Evolutionary conservation across 1,284 basidiomycete species (phyloP).

Genomic region (Somion occarium): DNA sequence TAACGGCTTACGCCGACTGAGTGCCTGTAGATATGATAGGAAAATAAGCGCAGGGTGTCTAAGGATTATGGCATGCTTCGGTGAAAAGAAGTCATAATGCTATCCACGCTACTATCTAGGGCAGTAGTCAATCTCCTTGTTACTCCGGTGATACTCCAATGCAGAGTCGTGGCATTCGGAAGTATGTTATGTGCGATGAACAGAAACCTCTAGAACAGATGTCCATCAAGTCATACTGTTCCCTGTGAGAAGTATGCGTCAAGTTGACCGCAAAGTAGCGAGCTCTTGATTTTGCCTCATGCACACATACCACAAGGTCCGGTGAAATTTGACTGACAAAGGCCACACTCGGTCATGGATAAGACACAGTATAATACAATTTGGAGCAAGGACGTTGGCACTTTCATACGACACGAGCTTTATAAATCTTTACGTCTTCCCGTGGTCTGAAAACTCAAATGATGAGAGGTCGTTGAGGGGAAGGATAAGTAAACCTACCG

Average conservation of each 20-base stretch:
- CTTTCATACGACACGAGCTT: slow-evolving; percentile 47
- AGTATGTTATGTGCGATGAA: neutral
- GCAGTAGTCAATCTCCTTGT: slow-evolving; percentile 5
- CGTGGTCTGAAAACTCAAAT: slow-evolving; percentile 46
- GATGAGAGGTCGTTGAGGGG: slow-evolving; percentile 8
- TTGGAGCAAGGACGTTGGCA: neutral
- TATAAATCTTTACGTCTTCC: slow-evolving; percentile 80
- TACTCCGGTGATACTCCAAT: neutral
- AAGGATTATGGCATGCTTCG: neutral
- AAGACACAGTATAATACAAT: neutral
- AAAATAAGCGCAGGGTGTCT: slow-evolving; percentile 5
- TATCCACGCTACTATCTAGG: neutral
- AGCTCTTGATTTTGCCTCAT: neutral
- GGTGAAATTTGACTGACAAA: neutral
- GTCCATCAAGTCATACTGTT: neutral
- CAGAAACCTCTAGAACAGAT: neutral
- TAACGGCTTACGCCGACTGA: slow-evolving; percentile 4
- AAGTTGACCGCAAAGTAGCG: neutral
- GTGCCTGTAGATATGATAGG: slow-evolving; percentile 1
- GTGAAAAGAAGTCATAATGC: neutral
- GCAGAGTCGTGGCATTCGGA: neutral
- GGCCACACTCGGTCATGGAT: too few species aligned
- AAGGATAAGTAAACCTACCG: slow-evolving; percentile 41
- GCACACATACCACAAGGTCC: neutral
- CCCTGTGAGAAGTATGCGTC: neutral